phyloP scores from a whole-genome alignment of 192 early-diverging fungal species.

The Allomyces arbusculus region DNA sequence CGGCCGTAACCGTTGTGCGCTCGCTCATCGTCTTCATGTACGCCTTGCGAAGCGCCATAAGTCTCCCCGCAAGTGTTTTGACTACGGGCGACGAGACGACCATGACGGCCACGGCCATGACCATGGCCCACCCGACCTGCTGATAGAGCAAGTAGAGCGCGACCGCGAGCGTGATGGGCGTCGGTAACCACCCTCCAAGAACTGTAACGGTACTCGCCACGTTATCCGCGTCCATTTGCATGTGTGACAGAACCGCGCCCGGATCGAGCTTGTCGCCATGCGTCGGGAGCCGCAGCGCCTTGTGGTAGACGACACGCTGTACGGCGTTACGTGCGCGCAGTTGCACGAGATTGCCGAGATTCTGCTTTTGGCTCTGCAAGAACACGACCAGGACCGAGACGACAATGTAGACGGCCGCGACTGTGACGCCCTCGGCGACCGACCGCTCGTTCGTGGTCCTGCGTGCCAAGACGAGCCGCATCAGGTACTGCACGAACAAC shows the following conservation, averaged over 20 bases:
- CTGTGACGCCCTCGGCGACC: not conserved
- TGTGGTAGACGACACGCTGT: not conserved
- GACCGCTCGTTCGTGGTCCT: not conserved
- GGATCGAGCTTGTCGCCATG: not conserved
- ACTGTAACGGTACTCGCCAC: not conserved
- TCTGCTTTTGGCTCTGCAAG: not conserved
- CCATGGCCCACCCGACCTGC: not conserved
- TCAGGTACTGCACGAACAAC: not conserved
- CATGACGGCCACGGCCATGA: not conserved
- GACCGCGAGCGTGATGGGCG: not conserved
- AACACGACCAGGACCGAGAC: not conserved
- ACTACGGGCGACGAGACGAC: not conserved
- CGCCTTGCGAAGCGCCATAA: not conserved
- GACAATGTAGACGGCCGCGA: not conserved
- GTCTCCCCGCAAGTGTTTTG: not conserved
- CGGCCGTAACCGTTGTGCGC: slow-evolving; percentile 16
- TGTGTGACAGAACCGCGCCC: not conserved
- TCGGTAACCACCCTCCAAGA: not conserved
- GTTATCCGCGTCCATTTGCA: not conserved
- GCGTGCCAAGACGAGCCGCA: not conserved
- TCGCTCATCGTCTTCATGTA: too few relatives aligned
- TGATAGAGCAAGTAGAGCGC: not conserved
- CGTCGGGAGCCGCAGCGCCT: not conserved
- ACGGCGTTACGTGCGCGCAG: not conserved
- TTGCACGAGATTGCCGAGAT: not conserved